These are phyloP conservation scores for Zizania latifolia DNA, from an alignment of 176 grass and related monocot genomes.

Conservation along the genomic window DNA sequence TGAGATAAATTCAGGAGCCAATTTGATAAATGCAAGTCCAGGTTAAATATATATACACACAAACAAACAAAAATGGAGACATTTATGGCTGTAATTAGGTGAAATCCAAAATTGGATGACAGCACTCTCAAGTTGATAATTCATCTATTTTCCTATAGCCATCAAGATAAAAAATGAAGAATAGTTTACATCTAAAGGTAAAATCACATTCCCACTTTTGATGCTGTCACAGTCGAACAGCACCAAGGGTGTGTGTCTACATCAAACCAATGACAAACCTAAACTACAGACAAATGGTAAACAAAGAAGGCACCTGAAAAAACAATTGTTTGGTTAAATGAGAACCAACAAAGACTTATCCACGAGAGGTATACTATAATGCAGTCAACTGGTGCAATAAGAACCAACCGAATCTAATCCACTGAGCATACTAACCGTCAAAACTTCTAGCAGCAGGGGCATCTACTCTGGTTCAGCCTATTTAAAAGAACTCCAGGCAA, in stretches of 20 bases:
- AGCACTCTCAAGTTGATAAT: too few relatives aligned
- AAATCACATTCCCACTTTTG: conserved; percentile 1
- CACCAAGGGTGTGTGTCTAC: background rate
- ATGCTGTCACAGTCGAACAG: conserved; percentile 5
- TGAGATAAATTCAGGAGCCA: background rate
- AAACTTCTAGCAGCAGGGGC: background rate
- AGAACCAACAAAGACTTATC: conserved; percentile 33
- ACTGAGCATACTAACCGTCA: background rate
- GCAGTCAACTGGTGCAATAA: background rate
- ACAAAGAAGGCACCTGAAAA: background rate
- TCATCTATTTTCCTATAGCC: background rate
- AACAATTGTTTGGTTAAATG: conserved; percentile 10
- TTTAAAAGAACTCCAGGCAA: background rate
- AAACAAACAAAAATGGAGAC: too few relatives aligned
- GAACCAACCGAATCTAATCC: conserved; percentile 27
- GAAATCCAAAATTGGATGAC: too few relatives aligned
- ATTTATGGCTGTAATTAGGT: too few relatives aligned
- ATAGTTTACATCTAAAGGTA: too few relatives aligned
- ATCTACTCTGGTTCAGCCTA: background rate
- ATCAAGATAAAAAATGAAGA: background rate
- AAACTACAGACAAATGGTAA: conserved; percentile 21
- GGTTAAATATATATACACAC: too few relatives aligned
- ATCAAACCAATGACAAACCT: conserved; percentile 22
- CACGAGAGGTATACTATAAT: conserved; percentile 10
- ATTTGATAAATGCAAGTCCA: background rate